phyloP scores from a whole-genome alignment of 768 basidiomycete species.

The Rhizopogon sp. region DNA sequence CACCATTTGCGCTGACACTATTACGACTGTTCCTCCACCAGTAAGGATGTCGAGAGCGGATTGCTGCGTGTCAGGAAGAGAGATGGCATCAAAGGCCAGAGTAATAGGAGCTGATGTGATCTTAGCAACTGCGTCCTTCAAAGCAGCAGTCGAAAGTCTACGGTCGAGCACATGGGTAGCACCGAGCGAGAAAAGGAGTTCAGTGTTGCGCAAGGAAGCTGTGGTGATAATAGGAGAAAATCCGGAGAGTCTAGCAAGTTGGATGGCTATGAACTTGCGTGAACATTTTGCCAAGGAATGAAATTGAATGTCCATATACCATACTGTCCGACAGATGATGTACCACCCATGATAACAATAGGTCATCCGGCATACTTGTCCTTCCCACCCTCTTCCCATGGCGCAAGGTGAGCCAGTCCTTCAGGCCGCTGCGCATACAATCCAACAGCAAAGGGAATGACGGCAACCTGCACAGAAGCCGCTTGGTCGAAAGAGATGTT shows the following conservation, averaged over 20 bases:
- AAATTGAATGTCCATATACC: slow-evolving; percentile 31
- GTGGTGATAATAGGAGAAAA: slow-evolving; percentile 36
- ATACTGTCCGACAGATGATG: slow-evolving; percentile 32
- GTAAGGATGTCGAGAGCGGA: slow-evolving; percentile 26
- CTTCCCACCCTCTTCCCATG: slow-evolving; percentile 28
- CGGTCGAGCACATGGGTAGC: slow-evolving; percentile 34
- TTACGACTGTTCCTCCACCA: slow-evolving; percentile 25
- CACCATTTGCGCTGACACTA: background rate
- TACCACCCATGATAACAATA: slow-evolving; percentile 32
- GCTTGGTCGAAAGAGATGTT: slow-evolving; percentile 33
- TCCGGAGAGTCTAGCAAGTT: slow-evolving; percentile 29
- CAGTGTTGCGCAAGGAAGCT: slow-evolving; percentile 30
- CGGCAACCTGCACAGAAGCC: slow-evolving; percentile 29
- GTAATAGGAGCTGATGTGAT: slow-evolving; percentile 10
- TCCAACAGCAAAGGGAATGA: slow-evolving; percentile 26
- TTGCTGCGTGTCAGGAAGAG: slow-evolving; percentile 27
- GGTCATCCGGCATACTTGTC: slow-evolving; percentile 28
- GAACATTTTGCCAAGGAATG: slow-evolving; percentile 27
- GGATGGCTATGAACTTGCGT: slow-evolving; percentile 33
- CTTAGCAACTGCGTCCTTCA: slow-evolving; percentile 8
- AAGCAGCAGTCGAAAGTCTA: slow-evolving; percentile 9
- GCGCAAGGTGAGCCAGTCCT: slow-evolving; percentile 25
- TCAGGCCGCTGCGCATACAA: slow-evolving; percentile 25
- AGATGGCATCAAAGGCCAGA: slow-evolving; percentile 23
- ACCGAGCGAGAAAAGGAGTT: slow-evolving; percentile 28